A percentile compares a stretch with the other conserved stretches of the same genome.
Conservation (phyloP, 805 yeast genomes). For the Tetrapisispora fleetii region DNA sequence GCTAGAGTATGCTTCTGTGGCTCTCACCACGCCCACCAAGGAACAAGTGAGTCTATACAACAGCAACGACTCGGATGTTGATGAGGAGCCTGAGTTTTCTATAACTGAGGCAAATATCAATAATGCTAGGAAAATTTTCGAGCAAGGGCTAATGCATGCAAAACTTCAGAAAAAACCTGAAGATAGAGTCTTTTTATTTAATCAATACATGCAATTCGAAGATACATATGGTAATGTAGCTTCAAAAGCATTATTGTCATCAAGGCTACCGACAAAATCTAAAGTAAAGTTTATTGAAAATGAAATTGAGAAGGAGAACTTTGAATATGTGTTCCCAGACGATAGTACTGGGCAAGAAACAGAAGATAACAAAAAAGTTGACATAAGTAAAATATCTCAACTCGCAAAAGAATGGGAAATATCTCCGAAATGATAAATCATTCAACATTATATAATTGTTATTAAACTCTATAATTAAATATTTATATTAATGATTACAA, state of each 20-base stretch:
- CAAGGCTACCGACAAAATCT: constrained; percentile 45
- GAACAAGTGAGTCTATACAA: constrained; percentile 20
- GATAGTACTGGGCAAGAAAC: constrained; percentile 25
- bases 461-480: neutral
- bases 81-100: constrained; percentile 35
- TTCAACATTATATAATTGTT: neutral
- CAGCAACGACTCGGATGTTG: constrained; percentile 5
- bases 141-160: constrained; percentile 40
- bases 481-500: neutral
- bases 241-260: constrained; percentile 29
- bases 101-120: constrained; percentile 41
- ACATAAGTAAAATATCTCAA: constrained; percentile 31
- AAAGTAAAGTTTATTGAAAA: constrained; percentile 26
- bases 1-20: constrained; percentile 64
- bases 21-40: constrained; percentile 51
- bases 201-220: constrained; percentile 61
- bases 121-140: constrained; percentile 47
- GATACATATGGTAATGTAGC: constrained; percentile 43
- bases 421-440: neutral
- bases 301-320: constrained; percentile 43
- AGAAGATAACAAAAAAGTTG: constrained; percentile 7
- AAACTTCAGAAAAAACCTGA: constrained; percentile 31
- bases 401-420: constrained; percentile 43
- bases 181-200: constrained; percentile 43
- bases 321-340: constrained; percentile 61